These are phyloP conservation scores for Vanderwaltozyma yarrowii DNA, from an alignment of 805 yeast genomes.

Conservation along the genomic window DNA sequence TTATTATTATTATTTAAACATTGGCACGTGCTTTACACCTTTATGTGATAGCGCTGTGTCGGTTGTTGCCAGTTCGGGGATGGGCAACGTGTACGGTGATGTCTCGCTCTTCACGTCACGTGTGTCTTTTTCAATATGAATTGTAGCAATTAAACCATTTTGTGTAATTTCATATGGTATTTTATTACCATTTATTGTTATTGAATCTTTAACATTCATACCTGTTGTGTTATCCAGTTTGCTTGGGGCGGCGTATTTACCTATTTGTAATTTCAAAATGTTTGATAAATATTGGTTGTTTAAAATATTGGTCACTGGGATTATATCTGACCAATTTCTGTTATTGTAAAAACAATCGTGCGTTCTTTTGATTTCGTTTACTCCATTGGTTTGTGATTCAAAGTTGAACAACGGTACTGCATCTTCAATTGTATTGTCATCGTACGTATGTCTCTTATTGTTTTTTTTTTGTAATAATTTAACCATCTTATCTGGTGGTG, in stretches of 20 bases:
- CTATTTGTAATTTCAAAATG: slow-evolving; percentile 6
- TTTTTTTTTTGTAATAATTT: slow-evolving; percentile 57
- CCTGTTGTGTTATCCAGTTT: not conserved
- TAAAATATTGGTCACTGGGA: slow-evolving; percentile 38
- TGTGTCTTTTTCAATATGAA: slow-evolving; percentile 63
- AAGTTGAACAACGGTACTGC: slow-evolving; percentile 58
- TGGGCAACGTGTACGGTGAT: slow-evolving; percentile 53
- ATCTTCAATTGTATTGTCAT: slow-evolving; percentile 61
- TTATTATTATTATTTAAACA: not conserved
- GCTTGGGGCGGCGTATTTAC: slow-evolving; percentile 1
- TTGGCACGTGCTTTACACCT: slow-evolving; percentile 21
- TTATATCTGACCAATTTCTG: slow-evolving; percentile 65
- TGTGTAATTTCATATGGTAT: slow-evolving; percentile 49
- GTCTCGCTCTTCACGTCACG: slow-evolving; percentile 41
- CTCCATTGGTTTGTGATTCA: slow-evolving; percentile 38
- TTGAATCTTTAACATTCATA: not conserved
- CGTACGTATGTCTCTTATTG: slow-evolving; percentile 52
- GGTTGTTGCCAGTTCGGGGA: slow-evolving; percentile 45
- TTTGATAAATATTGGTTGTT: slow-evolving; percentile 11
- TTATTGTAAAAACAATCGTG: slow-evolving; percentile 41
- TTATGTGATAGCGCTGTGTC: slow-evolving; percentile 14
- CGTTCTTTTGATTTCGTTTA: slow-evolving; percentile 37
- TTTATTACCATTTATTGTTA: slow-evolving; percentile 33
- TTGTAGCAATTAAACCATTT: slow-evolving; percentile 53
- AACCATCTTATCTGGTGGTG: slow-evolving; percentile 88